phyloP scores from a whole-genome alignment of 441 rosid species.

The Macaranga tanarius region DNA sequence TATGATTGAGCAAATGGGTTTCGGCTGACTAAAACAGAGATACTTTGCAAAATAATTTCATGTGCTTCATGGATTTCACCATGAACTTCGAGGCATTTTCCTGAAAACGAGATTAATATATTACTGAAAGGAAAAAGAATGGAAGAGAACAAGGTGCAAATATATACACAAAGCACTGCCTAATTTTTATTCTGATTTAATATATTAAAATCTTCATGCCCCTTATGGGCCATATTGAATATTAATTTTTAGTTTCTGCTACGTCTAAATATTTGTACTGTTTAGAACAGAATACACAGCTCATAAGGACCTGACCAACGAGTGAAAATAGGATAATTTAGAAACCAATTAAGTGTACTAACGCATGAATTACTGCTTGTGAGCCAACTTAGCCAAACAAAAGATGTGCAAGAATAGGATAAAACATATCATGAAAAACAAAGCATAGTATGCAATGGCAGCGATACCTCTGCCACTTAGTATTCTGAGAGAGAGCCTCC shows the following conservation, averaged over 20 bases:
- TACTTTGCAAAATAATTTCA: slow-evolving; percentile 57
- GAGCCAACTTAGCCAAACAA: not conserved
- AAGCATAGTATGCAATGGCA: slow-evolving; percentile 17
- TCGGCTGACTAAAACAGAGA: slow-evolving; percentile 50
- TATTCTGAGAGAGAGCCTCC: slow-evolving; percentile 54
- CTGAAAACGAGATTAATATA: slow-evolving; percentile 42
- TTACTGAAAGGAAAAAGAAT: slow-evolving; percentile 15
- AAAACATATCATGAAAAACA: not conserved
- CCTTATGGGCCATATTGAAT: not conserved
- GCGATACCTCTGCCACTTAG: slow-evolving; percentile 66
- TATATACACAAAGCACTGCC: not conserved
- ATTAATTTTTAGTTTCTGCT: not conserved
- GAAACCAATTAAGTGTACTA: not conserved
- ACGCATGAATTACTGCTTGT: not conserved
- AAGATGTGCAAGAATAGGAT: not conserved
- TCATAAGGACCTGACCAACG: not conserved
- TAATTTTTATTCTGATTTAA: not conserved
- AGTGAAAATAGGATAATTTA: not conserved
- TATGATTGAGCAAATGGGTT: slow-evolving; percentile 38
- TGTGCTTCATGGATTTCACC: slow-evolving; percentile 66
- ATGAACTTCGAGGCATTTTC: slow-evolving; percentile 57
- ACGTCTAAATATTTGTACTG: not conserved
- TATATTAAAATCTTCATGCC: not conserved
- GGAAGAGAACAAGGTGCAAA: not conserved
- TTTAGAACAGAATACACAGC: not conserved